Base-by-base conservation (phyloP, 2,329 filamentous ascomycete species). In the Ceratocystis harringtonii region DNA sequence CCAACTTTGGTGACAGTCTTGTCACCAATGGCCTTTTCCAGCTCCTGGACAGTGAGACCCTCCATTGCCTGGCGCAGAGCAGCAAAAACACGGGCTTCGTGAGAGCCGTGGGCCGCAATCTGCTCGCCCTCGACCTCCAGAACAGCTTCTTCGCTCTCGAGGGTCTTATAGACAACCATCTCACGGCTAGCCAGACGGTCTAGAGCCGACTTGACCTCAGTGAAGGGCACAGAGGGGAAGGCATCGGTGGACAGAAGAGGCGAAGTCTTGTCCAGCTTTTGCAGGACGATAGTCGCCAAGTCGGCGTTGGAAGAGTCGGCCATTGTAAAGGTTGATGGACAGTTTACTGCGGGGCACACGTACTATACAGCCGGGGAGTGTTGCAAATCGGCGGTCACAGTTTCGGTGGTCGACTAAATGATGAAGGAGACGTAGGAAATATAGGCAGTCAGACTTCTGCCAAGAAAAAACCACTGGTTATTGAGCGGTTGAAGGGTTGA, bases 111-210 rank as follows among this genome's bases (percentile, higher is more conserved):
- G 71, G 81, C 80, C 45, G 84, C 86, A 72, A 92, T 89, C 70
- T 83, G 79, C 73, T 88, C 79, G 12, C 84, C 89, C 73, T 92
- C 89, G 36, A 83, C 76, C 67, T 95, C 94, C 41, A 97, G 78
- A 44, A 86, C 72, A 15, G 87, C 83, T 72, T 92, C 84, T 73
- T 96, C 90, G 63, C 81, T 80, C 70, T 96, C 91, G 68, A 90
- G 81, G 60, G 89, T 87, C 71, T 95, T 85, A 76, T 96, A 96
- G 69, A 82, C 80, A 69, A 97, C 80, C 90, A 96, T 96, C 62
- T 85, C 86, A 71, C 92, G 84, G 67, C 90, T 94, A 36, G 81
- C 82, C 64, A 99, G 82, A 70, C 91, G 84, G 77, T 97, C 94
- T 69, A 97, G 81, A 36, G 90, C 89, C 69, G 89, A 88, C 79